Evolutionary conservation across 192 early-diverging fungal genomes (phyloP), one percentile per base, ranked within the genome.

Genomic region (Mortierella antarctica): DNA sequence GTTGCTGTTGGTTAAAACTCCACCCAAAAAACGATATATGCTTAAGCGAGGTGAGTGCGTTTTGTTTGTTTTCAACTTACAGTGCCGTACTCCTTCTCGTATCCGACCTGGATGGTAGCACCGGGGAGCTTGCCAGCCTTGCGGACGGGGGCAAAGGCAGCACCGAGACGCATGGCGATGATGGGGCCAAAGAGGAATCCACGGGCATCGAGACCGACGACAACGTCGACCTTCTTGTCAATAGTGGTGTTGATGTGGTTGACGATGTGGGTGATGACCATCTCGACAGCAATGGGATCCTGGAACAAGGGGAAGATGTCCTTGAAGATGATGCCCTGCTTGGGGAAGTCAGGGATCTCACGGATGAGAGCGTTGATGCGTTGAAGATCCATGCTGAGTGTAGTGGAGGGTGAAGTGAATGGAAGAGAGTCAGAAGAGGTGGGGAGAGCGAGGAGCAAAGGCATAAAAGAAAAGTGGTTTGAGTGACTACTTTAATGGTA

Each of bases 221-320:
- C 87, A 31, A 93, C 96, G 78, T 98, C 96, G 48, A 96, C 86
- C 74, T 91, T 91, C 62, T 91, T 85, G 10, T 75, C 71, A 40
- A 85, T 72, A 13, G 86, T 87, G 42, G 91, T 89, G 65, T 72
- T 83, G 81, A 95, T 86, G 79, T 96, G 93, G 79, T 96, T 87
- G 45, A 93, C 90, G 82, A 99, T 92, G 87, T 97, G 90, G 70
- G 87, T 89, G 51, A 97, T 92, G 13, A 99, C 88, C 53, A 92
- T 89, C 86, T 97, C 96, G 56, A 98, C 94, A 18, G 97, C 98
- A 45, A 86, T 89, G 23, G 97, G 97, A 80, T 97, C 92, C 78
- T 93, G 93, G 89, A 99, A 99, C 67, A 99, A 90, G 51, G 95
- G 95, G 74, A 98, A 96, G 78, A 99, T 96, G 83, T 99, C 94